Evolutionary conservation across 345 rosid genomes (phyloP).

Genomic region (Punica granatum): DNA sequence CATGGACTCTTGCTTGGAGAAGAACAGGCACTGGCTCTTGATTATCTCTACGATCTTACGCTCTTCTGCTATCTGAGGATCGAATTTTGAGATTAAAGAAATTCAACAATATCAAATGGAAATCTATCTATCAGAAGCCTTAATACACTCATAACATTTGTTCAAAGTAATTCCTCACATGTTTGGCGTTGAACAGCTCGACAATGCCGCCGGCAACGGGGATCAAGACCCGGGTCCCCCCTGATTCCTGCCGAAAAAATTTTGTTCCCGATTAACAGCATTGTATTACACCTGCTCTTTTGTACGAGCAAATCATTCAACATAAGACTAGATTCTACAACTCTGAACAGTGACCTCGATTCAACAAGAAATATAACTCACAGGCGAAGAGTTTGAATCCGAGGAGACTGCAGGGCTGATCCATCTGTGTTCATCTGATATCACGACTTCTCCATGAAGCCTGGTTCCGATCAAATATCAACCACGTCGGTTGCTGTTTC

Average conservation of each 20-base stretch:
- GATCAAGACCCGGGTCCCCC: constrained; percentile 58
- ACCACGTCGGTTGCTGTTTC: background rate
- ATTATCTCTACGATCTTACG: constrained; percentile 44
- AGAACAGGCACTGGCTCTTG: constrained; percentile 27
- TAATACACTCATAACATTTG: background rate
- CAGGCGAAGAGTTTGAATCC: constrained; percentile 21
- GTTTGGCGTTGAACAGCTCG: constrained; percentile 60
- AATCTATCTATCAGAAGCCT: background rate
- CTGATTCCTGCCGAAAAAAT: constrained; percentile 31
- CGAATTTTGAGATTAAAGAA: constrained; percentile 3
- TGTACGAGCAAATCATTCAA: background rate
- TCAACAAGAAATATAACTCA: background rate
- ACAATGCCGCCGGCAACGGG: constrained; percentile 69
- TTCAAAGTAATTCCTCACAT: constrained; percentile 31
- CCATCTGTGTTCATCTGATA: constrained; percentile 57
- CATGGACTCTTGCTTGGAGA: constrained; percentile 19
- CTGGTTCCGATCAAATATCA: constrained; percentile 24
- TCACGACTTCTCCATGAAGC: constrained; percentile 75
- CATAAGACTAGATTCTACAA: background rate
- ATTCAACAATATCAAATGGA: background rate
- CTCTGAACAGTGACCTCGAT: background rate
- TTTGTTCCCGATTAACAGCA: background rate
- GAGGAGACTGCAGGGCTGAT: constrained; percentile 18
- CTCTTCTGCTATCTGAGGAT: constrained; percentile 52
- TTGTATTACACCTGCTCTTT: background rate